Evolutionary conservation across 1,284 basidiomycete genomes (phyloP), one percentile per base, ranked within the genome.

Genomic region (Phlebopus sp.): DNA sequence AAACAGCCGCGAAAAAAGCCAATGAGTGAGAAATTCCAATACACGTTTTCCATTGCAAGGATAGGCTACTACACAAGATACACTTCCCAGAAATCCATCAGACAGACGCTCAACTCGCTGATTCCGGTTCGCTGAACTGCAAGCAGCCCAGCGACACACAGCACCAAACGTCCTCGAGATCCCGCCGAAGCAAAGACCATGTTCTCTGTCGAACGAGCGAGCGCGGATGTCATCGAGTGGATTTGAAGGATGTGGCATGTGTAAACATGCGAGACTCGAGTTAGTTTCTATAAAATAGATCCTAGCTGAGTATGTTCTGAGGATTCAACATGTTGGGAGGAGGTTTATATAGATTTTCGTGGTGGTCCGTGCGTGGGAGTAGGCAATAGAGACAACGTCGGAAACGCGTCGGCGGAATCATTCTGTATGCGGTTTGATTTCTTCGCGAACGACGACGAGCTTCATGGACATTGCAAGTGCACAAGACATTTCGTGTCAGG

Each of bases 261-360:
- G 76, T 86, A 85, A 84, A 86, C 83, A 85, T 86, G 84, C 84
- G 81, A 84, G 82, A 87, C 82, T 84, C 76, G 82, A 84, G 85
- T 86, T 83, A 86, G 85, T 84, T 83, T 81, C 84, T 87, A 84
- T 86, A 82, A 78, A 87, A 88, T 77, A 88, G 85, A 88, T 87
- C 85, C 85, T 86, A 78, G 77, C 76, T 84, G 84, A 88, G 85
- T 87, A 87, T 87, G 85, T 86, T 86, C 84, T 83, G 53, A 72
- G 59, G 78, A 75, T 72, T 64, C 62, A 51, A 25, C 25, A 49
- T 46, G 51, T 47, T 19, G 40, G 51, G 1, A 10, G 34, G 3
- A 19, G 54, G 51, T 8, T 64, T 78, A 65, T 79, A 78, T 77
- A 74, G 7, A 11, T 47, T 56, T 48, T 47, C 0, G 6, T 5